Base-by-base conservation (phyloP, 257 asterid genomes). In the Plectranthus barbatus region DNA sequence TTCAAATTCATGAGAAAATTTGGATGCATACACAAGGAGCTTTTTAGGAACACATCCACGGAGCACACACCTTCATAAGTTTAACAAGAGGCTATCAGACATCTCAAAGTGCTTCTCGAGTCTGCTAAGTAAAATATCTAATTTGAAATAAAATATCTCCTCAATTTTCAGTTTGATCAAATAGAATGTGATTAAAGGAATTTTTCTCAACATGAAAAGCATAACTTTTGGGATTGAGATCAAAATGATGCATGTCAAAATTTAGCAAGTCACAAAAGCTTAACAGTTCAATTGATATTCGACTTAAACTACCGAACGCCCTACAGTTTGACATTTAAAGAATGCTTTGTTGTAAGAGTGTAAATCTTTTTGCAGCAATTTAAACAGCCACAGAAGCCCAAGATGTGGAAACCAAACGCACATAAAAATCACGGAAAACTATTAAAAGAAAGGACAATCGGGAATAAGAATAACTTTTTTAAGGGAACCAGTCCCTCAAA, bases 11-110 rank as follows among this genome's bases (percentile, higher is more conserved):
- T 92, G 99, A 70, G 96, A 74, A 69, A 82, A 90, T 50, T 93
- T 86, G 56, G 99, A 87, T 23, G 96, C 96, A 66, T 87, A 93
- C 6, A 93, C 97, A 3, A 93, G 86, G 57, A 90, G 86, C 78
- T 90, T 93, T 76, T 90, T 93, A 6, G 99, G 99, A 20, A 93
- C 97, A 64, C 99, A 93, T 58, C 99, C 99, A 7, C 99, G 96
- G 52, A 93, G 97, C 39, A 93, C 97, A 69, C 99, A 93, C 90
- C 99, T 93, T 72, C 71, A 80, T 56, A 51, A 26, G 39, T 72
- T 67, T 37, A 68, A 55, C 36, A 33, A 73, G 56, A 76, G 26
- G 40, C 58, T 34, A 61, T 64, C 11, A 74, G 67, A 63, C 39
- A 49, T 44, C 34, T 68, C 39, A 40, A 70, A 41, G 17, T 68